These are phyloP conservation scores for Termitomyces sp. DNA, from an alignment of 768 basidiomycete species.

Conservation along the genomic window DNA sequence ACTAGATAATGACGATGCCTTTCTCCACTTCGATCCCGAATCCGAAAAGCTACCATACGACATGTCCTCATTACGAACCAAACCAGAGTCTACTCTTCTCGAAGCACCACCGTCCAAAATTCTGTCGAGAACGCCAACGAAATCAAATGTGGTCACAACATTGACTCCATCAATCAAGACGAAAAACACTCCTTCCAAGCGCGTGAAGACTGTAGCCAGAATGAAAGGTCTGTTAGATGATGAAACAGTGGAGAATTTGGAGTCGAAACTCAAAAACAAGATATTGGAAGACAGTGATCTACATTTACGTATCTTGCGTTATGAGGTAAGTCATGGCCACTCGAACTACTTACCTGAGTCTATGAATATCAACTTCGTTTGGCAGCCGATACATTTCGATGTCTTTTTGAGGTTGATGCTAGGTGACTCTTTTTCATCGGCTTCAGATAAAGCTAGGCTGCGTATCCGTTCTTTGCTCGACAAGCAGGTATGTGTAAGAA, in stretches of 20 bases:
- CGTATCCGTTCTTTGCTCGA: constrained; percentile 55
- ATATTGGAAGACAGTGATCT: constrained; percentile 47
- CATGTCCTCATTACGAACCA: not conserved
- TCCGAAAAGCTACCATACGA: not conserved
- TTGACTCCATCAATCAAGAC: not conserved
- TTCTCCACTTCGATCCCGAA: constrained; percentile 34
- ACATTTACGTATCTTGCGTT: constrained; percentile 58
- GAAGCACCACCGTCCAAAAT: not conserved
- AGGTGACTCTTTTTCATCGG: constrained; percentile 22
- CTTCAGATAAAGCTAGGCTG: constrained; percentile 31
- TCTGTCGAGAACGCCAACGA: not conserved
- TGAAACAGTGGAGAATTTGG: constrained; percentile 40
- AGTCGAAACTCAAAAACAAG: constrained; percentile 36
- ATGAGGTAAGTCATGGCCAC: constrained; percentile 46
- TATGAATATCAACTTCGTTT: not conserved
- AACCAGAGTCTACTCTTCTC: not conserved
- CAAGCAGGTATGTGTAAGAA: constrained; percentile 41
- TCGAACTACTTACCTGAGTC: not conserved
- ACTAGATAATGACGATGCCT: constrained; percentile 27
- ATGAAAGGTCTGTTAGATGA: constrained; percentile 17
- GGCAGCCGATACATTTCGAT: constrained; percentile 59
- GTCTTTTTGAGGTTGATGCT: constrained; percentile 45
- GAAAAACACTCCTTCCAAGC: constrained; percentile 6
- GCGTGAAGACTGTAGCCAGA: constrained; percentile 15
- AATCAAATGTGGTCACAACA: not conserved